Conservation (phyloP, 2,329 filamentous ascomycete species). For the Monilinia aucupariae region DNA sequence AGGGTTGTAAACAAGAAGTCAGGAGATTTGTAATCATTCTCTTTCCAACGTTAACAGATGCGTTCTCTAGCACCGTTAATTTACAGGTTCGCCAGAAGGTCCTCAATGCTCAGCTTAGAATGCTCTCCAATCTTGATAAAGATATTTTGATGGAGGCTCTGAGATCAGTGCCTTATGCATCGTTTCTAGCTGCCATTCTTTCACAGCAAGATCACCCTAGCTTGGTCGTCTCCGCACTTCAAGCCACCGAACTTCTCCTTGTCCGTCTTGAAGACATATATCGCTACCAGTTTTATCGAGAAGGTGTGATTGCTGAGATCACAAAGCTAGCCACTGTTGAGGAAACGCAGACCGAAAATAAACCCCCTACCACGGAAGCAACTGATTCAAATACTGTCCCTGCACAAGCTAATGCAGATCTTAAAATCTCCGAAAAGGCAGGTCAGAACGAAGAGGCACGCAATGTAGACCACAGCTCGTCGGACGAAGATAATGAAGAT, state of each 20-base stretch:
- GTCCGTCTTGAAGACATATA: constrained; percentile 82
- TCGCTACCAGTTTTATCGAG: constrained; percentile 92
- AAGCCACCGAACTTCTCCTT: constrained; percentile 83
- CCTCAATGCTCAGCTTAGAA: constrained; percentile 90
- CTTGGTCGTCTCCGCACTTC: constrained; percentile 78
- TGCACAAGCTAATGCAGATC: constrained; percentile 33
- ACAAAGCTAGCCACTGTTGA: constrained; percentile 60
- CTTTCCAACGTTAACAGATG: constrained; percentile 90
- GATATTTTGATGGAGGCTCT: constrained; percentile 80
- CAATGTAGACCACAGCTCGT: constrained; percentile 44
- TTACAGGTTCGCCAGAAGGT: constrained; percentile 92
- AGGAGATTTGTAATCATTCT: constrained; percentile 89
- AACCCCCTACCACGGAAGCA: constrained; percentile 23
- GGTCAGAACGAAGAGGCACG: constrained; percentile 35
- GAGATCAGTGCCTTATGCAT: constrained; percentile 85
- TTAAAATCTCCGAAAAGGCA: constrained; percentile 33
- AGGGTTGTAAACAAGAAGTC: constrained; percentile 78
- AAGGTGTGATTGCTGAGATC: constrained; percentile 92
- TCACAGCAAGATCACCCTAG: constrained; percentile 91
- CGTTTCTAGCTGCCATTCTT: constrained; percentile 88
- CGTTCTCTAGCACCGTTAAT: constrained; percentile 96
- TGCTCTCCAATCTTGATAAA: constrained; percentile 91
- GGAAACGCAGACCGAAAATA: constrained; percentile 18
- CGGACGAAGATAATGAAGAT: constrained; percentile 36
- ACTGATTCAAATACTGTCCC: constrained; percentile 27